Percentiles rank a stretch among this genome's conserved stretches.
Evolutionary conservation across 176 grass and related monocot species (phyloP).

Genomic region (Tillandsia fasciculata): DNA sequence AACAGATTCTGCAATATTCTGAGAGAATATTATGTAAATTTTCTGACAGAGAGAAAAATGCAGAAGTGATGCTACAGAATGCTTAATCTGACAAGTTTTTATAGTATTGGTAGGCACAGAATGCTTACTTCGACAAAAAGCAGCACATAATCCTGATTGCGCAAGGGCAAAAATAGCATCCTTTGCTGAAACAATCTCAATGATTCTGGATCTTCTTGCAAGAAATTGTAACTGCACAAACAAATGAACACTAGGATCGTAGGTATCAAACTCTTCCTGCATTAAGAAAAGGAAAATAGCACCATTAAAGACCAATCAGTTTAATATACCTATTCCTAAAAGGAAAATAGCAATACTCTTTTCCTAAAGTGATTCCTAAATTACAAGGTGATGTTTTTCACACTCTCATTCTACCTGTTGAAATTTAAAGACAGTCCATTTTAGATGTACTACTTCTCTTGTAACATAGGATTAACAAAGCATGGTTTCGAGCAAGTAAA

Average conservation of each 20-base stretch:
- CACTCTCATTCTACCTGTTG: too few species aligned
- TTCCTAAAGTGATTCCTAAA: not conserved
- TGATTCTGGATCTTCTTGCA: constrained; percentile 87
- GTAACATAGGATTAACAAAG: too few species aligned
- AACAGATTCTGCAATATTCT: too few species aligned
- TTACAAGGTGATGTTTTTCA: too few species aligned
- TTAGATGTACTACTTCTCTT: too few species aligned
- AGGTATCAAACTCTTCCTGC: constrained; percentile 91
- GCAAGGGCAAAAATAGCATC: constrained; percentile 98
- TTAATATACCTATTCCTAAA: not conserved
- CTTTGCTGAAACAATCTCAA: constrained; percentile 94
- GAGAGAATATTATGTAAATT: too few species aligned
- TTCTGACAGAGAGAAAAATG: too few species aligned
- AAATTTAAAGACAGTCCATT: too few species aligned
- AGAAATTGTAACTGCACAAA: constrained; percentile 94
- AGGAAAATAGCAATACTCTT: not conserved
- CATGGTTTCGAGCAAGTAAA: too few species aligned
- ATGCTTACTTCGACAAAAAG: constrained; percentile 70
- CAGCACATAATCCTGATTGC: constrained; percentile 86
- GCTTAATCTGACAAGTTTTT: too few species aligned
- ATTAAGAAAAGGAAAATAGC: constrained; percentile 11
- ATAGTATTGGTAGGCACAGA: not conserved
- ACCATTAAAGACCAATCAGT: not conserved
- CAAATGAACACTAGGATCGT: constrained; percentile 78
- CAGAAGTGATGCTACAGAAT: too few species aligned